Percentiles rank a stretch among this genome's conserved stretches.
Conservation (phyloP, 2,329 filamentous ascomycete genomes). For the Shiraia bambusicola region DNA sequence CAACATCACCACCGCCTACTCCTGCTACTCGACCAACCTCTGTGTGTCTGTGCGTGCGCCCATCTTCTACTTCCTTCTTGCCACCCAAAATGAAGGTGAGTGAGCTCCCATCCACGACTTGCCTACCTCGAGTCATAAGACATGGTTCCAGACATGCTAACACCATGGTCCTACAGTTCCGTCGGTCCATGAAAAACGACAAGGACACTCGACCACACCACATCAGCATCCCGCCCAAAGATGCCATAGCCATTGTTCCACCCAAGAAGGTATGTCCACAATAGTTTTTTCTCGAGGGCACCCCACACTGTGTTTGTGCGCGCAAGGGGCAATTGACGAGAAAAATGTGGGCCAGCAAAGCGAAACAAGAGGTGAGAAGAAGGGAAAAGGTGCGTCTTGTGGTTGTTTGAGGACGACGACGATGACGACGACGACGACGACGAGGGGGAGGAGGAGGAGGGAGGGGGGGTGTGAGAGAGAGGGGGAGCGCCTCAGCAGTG, state of each 20-base stretch:
- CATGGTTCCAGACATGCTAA: slow-evolving; percentile 18
- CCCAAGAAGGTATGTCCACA: slow-evolving; percentile 75
- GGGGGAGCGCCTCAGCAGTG: no score
- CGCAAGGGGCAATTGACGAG: slow-evolving; percentile 1
- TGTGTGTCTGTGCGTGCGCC: background rate
- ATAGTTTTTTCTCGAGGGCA: background rate
- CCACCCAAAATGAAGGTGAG: slow-evolving; percentile 10
- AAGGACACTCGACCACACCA: slow-evolving; percentile 73
- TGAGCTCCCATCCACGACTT: slow-evolving; percentile 8
- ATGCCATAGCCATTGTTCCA: slow-evolving; percentile 82
- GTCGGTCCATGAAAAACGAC: slow-evolving; percentile 87
- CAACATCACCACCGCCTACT: no score
- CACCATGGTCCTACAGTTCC: slow-evolving; percentile 53
- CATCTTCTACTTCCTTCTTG: background rate
- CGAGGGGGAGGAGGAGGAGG: no score
- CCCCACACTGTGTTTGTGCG: background rate
- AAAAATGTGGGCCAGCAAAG: slow-evolving; percentile 6
- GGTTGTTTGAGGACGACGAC: no score
- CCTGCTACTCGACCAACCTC: background rate
- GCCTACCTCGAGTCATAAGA: slow-evolving; percentile 18
- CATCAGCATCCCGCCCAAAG: slow-evolving; percentile 78
- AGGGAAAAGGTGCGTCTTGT: no score
- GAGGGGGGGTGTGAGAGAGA: no score
- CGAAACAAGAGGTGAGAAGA: no score
- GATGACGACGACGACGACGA: no score